Base-by-base conservation (phyloP, 345 rosid species). In the Bruguiera sexangula region DNA sequence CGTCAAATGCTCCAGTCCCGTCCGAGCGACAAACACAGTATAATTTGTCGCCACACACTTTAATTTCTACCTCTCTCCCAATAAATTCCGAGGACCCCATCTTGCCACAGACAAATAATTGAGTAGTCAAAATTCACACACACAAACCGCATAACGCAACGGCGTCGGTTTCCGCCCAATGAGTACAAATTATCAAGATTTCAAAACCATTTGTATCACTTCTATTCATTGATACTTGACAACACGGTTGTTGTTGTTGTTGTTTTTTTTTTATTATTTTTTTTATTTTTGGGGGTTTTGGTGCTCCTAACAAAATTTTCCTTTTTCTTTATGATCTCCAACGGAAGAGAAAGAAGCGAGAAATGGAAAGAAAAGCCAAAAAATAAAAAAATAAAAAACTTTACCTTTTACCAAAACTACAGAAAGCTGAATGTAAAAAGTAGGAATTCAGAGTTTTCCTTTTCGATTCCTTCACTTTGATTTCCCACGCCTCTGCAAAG, bases 331-430 rank as follows among this genome's bases (percentile, higher is more conserved):
- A 27, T 69, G 37, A 48, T 72, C 66, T 71, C 68, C 71, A 82
- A 71, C 56, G 70, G 61, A 53, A 70, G 72, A 32, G 69, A 70
- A 76, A 62, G 56, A 76, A 62, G 56, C 26, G 13, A 60, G 54
- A 53, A 61, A 21, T 62, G 53, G 68, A 27, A 56, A 43, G 60
- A 29, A 6, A 62, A 37, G 66, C 37, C 11, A 20, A 6, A 29
- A 16, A 73, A 50, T 8, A 20, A 6, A 29, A 16, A 73, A 50
- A 51, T 15, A 63, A 52, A 65, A 30, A 71, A 71, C 87, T 88
- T 86, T 81, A 83, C 83, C 93, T 82, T 82, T 83, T 79, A 84
- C 88, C 88, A 75, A 84, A 75, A 21, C 89, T 66, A 68, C 78
- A 73, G 70, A 62, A 66, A 67, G 69, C 50, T 62, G 36, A 77